Percentiles rank a stretch among this genome's conserved stretches.
Evolutionary conservation across 1,284 basidiomycete species (phyloP).

Genomic region (Golubevia pallescens): DNA sequence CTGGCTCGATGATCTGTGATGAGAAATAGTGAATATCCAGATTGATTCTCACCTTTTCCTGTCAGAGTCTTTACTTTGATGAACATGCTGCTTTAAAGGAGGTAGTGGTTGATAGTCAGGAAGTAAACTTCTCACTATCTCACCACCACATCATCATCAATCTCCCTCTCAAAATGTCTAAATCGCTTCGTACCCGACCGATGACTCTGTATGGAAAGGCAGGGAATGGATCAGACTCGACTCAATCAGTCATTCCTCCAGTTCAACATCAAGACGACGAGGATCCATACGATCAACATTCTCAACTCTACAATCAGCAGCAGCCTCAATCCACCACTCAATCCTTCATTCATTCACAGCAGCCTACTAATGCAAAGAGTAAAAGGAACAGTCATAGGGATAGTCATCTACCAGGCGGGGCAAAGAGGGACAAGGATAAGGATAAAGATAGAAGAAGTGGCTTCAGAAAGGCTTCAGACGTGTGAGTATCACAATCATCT

Average conservation of each 20-base stretch:
- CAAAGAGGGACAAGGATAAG: slow-evolving; percentile 9
- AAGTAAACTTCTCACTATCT: not conserved
- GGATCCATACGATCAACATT: not conserved
- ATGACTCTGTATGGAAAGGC: slow-evolving; percentile 55
- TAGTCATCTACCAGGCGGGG: not conserved
- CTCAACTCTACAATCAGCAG: slow-evolving; percentile 2
- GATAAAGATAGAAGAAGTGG: slow-evolving; percentile 27
- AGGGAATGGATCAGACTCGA: slow-evolving; percentile 14
- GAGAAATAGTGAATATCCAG: too few species aligned
- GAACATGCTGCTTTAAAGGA: not conserved
- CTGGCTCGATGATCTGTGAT: too few species aligned
- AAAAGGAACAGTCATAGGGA: not conserved
- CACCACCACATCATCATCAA: not conserved
- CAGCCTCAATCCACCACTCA: not conserved
- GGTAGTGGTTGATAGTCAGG: not conserved
- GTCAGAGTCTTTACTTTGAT: too few species aligned
- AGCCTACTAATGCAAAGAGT: not conserved
- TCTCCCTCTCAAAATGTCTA: slow-evolving; percentile 32
- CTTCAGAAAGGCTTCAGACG: slow-evolving; percentile 32
- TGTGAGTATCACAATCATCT: slow-evolving; percentile 8
- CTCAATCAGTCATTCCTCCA: slow-evolving; percentile 10
- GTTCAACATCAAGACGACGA: slow-evolving; percentile 1
- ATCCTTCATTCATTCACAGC: not conserved
- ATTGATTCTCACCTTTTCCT: too few species aligned
- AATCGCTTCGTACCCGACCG: slow-evolving; percentile 55